Evolutionary conservation across 345 rosid species (phyloP), one percentile per base, ranked within the genome.

Genomic region (Pugionium dolabratum): DNA sequence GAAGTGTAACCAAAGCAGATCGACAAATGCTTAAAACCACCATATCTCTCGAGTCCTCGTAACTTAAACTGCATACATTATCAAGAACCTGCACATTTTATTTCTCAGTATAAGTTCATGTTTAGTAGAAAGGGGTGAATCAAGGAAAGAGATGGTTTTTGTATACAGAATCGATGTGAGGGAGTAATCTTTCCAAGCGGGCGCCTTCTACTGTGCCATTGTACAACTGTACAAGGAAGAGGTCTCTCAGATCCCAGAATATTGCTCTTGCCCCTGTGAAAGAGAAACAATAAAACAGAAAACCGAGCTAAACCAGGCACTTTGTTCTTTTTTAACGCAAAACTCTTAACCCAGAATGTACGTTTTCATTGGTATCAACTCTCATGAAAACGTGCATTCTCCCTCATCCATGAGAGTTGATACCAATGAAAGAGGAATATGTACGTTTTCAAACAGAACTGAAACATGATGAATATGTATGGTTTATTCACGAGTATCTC

Each of bases 241-340:
- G 74, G 66, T 88, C 91, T 79, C 88, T 84, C 61, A 94, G 83
- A 78, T 94, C 99, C 97, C 97, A 90, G 73, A 88, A 90, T 44
- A 88, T 83, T 49, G 82, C 80, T 76, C 88, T 85, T 56, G 87
- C 81, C 60, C 99, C 99, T 93, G 74, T 18, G 59, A 67, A 62
- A 73, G 57, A 68, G 54, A 6, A 59, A 52, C 54, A 34, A 54
- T 40, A 9, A 37, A 10, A 6, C 30, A 53, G 25, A 35, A 64
- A 26, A 35, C 53, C 47, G 32, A 61, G 69, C 9, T 64, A 29
- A 62, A 49, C 9, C 6, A 18, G 18, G 18, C 18, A 18, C 18
- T 18, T 18, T 18, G 7, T 41, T 26, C 46, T 74, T 5, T 39
- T 44, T 1, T 36, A 34, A 41, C 47, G 2, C 59, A 29, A 37